Base-by-base conservation (phyloP, 2,329 filamentous ascomycete species). In the Aspergillus pseudoviridinutans region DNA sequence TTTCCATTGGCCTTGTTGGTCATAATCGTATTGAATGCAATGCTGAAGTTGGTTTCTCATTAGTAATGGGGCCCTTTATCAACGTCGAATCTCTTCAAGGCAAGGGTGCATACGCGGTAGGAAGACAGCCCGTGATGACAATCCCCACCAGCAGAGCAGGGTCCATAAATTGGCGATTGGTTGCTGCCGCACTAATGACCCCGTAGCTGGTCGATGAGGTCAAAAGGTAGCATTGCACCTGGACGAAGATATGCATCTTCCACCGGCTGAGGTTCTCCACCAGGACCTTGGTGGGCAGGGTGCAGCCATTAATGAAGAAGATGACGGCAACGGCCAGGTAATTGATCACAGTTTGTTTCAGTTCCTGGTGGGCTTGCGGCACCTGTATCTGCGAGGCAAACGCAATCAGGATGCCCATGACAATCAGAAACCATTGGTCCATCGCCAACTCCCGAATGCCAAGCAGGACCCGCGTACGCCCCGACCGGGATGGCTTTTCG, bases 261-360 rank as follows among this genome's bases (percentile, higher is more conserved):
- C 84, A 87, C 54, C 86, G 84, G 51, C 71, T 25, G n/a, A 42
- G 38, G 38, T 42, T 42, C 38, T 42, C 38, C 17, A 42, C 38
- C 38, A 89, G 72, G 61, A 87, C 81, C 22, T 76, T 74, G 0
- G 83, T 83, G 20, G 85, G 79, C 3, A 89, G 79, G 46, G 86
- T 86, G 64, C 87, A 79, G 10, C 86, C 86, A 59, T 85, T 87
- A 65, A 87, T 79, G 63, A 88, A 78, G 68, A 88, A 88, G 65
- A 88, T 87, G 66, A 87, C 72, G 27, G 79, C 81, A 22, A 89
- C 84, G 20, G 79, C 82, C 44, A 86, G 83, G 65, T 88, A 89
- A 24, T 87, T 78, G 56, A 87, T 68, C 1, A 77, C 62, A 0
- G 68, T 73, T 46, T 75, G 68, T 61, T 80, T 80, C 35, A 66